Percentiles rank a stretch among this genome's conserved stretches.
These are phyloP conservation scores for Lodderomyces elongisporus DNA, from an alignment of 1,139 yeast species.

Conservation along the genomic window DNA sequence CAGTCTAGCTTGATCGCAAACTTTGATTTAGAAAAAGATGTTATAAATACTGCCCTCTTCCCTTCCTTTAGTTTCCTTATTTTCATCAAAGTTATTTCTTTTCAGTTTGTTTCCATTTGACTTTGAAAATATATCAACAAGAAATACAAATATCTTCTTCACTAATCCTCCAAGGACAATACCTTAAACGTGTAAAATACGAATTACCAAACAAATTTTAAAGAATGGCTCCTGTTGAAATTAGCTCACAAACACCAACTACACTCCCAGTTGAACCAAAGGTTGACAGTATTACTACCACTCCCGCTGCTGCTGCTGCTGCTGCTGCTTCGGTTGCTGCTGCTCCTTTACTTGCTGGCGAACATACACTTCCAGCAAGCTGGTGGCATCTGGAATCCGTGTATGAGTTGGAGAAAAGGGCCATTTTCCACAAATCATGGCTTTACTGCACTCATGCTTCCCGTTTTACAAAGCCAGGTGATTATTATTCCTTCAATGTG, in stretches of 20 bases:
- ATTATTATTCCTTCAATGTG: constrained; percentile 46
- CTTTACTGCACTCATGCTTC: constrained; percentile 46
- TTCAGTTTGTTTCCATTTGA: too few relatives aligned
- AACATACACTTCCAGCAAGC: constrained; percentile 59
- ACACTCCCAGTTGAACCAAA: constrained; percentile 1
- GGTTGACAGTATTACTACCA: background rate
- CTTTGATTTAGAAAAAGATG: too few relatives aligned
- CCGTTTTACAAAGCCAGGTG: constrained; percentile 53
- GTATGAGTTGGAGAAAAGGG: constrained; percentile 52
- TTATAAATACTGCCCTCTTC: too few relatives aligned
- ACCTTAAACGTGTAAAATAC: too few relatives aligned
- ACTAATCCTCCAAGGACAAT: too few relatives aligned
- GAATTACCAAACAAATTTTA: too few relatives aligned
- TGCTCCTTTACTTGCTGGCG: constrained; percentile 32
- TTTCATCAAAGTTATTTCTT: too few relatives aligned
- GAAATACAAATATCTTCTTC: too few relatives aligned
- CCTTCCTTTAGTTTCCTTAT: too few relatives aligned
- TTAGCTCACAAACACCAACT: constrained; percentile 1
- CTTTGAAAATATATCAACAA: too few relatives aligned
- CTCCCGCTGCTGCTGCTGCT: background rate
- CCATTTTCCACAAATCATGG: constrained; percentile 56
- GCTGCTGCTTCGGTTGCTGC: background rate
- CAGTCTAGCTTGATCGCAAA: too few relatives aligned
- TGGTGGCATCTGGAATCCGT: constrained; percentile 62
- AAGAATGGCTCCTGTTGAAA: constrained; percentile 4